Base-by-base conservation (phyloP, 2,329 filamentous ascomycete species). In the Sclerotinia subarctica region DNA sequence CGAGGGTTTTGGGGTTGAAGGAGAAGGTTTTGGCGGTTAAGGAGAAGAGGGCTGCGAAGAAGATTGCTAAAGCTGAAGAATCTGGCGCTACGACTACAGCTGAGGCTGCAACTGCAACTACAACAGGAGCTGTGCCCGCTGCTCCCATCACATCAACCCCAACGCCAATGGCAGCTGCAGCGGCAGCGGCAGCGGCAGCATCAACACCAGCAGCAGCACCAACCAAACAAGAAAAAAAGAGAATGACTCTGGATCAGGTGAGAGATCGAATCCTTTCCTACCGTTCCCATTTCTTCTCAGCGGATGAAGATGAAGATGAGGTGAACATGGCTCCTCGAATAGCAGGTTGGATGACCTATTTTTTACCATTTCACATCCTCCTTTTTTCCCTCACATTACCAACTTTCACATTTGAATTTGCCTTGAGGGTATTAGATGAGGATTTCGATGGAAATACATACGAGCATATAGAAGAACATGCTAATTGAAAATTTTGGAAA, bases 201-300 rank as follows among this genome's bases (percentile, higher is more conserved):
- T 5, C 35, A n/a, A 19, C 44, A 10, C 44, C 44, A 60, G 15
- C 44, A 13, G 17, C 44, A 49, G 32, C 44, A n/a, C 57, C 44
- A 47, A 38, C 44, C 58, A 62, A 62, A 5, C 46, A 51, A n/a
- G 46, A 51, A 51, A 66, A 66, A n/a, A 66, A 66, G 44, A 66
- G 54, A 51, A 38, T 59, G 44, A 66, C 64, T 42, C 46, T 66
- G 53, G 64, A 66, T 49, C 64, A 66, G 64, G 64, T 66, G 64
- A 66, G 64, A 66, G 17, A 59, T 35, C 29, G 64, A 66, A 59
- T 66, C 13, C 44, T 59, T 66, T 59, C 19, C 57, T 66, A 38
- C 11, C 44, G 21, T 49, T 44, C 53, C 26, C 17, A 26, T 38
- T 66, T 60, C 13, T n/a, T 10, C 32, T 6, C 32, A 26, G 47